Conservation (phyloP, 805 yeast genomes). For the Kodamaea laetipori region DNA sequence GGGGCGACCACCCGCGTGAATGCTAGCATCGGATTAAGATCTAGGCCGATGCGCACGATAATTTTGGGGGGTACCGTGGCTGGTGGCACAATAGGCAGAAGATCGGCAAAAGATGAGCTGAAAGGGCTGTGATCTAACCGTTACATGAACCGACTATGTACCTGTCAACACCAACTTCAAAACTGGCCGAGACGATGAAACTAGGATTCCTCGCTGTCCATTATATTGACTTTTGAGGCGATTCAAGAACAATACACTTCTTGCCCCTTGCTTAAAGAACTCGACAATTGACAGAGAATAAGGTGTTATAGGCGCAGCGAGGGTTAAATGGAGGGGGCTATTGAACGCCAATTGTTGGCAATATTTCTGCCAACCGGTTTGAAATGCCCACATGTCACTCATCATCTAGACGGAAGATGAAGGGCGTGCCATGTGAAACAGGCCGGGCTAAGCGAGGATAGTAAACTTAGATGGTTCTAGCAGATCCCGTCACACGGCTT, state of each 20-base stretch:
- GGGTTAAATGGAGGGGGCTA: conserved; percentile 1
- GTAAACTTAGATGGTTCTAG: conserved; percentile 2
- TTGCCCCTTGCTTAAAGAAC: conserved; percentile 5
- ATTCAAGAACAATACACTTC: too few species aligned
- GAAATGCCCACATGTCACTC: neutral
- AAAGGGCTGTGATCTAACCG: too few species aligned
- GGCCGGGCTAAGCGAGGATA: conserved; percentile 4
- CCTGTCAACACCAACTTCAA: too few species aligned
- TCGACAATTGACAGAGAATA: conserved; percentile 6
- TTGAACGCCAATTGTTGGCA: neutral
- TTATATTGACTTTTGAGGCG: too few species aligned
- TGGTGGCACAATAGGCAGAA: too few species aligned
- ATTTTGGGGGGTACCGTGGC: neutral
- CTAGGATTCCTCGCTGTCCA: too few species aligned
- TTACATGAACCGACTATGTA: too few species aligned
- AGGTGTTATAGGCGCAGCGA: neutral
- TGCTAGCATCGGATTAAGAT: conserved; percentile 2
- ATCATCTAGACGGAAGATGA: conserved; percentile 7
- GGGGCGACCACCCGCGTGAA: conserved; percentile 1
- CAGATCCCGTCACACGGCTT: conserved; percentile 1
- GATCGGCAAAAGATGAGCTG: too few species aligned
- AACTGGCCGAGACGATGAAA: too few species aligned
- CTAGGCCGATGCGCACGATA: conserved; percentile 3
- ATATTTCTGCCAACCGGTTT: neutral
- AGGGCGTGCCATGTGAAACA: conserved; percentile 4